These are phyloP conservation scores for Saccharomycopsis hybrid DNA, from an alignment of 1,139 yeast genomes.

Conservation along the genomic window DNA sequence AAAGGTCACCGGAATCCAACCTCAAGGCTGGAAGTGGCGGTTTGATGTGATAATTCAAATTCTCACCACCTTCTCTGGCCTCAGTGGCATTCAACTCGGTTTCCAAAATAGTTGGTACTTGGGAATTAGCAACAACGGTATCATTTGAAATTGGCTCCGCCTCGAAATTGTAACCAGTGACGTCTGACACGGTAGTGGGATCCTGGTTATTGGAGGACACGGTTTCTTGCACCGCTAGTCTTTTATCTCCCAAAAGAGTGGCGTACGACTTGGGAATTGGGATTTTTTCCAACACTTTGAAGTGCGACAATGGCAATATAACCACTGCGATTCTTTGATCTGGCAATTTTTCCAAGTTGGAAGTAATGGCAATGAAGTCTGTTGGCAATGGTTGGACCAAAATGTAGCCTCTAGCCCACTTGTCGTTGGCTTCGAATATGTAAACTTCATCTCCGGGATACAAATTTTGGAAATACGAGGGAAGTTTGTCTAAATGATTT, in stretches of 20 bases:
- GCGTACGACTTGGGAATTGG: constrained; percentile 24
- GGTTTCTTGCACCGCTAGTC: background rate
- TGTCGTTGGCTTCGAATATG: constrained; percentile 59
- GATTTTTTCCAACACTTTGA: constrained; percentile 29
- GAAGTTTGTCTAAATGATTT: constrained; percentile 31
- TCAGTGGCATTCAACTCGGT: constrained; percentile 33
- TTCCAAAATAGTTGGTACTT: constrained; percentile 42
- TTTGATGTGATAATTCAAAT: constrained; percentile 28
- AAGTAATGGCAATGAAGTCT: constrained; percentile 57
- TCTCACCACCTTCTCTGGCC: constrained; percentile 26
- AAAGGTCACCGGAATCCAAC: constrained; percentile 38
- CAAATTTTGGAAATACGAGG: constrained; percentile 42
- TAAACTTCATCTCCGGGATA: constrained; percentile 80
- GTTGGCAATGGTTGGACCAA: constrained; percentile 58
- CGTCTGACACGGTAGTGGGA: constrained; percentile 27
- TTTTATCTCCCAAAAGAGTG: constrained; percentile 4
- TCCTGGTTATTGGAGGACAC: constrained; percentile 9
- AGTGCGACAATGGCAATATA: constrained; percentile 56
- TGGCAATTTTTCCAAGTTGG: constrained; percentile 57
- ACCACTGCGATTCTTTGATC: constrained; percentile 44
- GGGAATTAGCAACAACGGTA: constrained; percentile 23
- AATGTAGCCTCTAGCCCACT: constrained; percentile 80
- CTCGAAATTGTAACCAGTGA: constrained; percentile 32
- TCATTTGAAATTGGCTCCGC: constrained; percentile 29
- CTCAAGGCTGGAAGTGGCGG: constrained; percentile 52